These are phyloP conservation scores for Leccinum subspadiceum DNA, from an alignment of 1,284 basidiomycete species.

Conservation along the genomic window DNA sequence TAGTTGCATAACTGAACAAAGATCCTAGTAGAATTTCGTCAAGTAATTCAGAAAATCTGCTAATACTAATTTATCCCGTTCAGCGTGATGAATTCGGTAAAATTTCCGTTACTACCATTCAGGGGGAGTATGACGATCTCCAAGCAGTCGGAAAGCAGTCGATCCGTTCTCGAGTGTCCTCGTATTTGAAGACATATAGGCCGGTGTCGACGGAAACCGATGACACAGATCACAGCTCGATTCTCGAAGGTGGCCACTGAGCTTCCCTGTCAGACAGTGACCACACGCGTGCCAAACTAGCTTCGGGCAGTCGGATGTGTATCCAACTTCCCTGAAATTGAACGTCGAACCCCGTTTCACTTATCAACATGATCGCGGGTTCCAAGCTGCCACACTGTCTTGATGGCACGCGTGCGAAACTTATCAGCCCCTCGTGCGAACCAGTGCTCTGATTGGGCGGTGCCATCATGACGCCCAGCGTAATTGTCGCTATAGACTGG, in stretches of 20 bases:
- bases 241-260: background rate
- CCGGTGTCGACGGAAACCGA: background rate
- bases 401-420: background rate
- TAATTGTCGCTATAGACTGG: background rate
- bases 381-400: background rate
- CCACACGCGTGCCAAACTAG: background rate
- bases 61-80: background rate
- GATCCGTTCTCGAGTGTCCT: background rate
- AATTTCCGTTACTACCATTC: background rate
- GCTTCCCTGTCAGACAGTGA: background rate
- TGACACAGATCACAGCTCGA: background rate
- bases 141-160: background rate
- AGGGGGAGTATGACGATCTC: background rate
- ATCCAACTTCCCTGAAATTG: background rate
- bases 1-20: background rate
- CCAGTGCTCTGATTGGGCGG: background rate
- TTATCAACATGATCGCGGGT: background rate
- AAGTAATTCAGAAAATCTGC: background rate
- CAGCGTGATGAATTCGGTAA: background rate
- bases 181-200: background rate
- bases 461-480: background rate
- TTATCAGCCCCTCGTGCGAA: background rate
- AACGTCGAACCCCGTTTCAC: background rate
- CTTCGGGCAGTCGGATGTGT: background rate
- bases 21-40: background rate